Evolutionary conservation across 768 basidiomycete species (phyloP).

Genomic region (Gymnopilus dilepis): DNA sequence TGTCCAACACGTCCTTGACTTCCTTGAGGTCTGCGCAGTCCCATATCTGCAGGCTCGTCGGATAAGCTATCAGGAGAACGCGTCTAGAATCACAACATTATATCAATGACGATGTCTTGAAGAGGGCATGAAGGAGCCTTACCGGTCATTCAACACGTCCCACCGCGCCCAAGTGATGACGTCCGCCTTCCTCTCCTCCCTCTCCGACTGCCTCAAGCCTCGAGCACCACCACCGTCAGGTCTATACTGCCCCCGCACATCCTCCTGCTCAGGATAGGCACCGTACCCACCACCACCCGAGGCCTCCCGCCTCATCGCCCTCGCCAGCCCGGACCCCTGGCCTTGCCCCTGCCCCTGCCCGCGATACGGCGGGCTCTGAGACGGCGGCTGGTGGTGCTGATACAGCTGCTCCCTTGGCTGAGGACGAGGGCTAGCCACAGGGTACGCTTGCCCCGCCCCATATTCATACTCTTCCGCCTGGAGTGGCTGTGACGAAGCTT

Average conservation of each 20-base stretch:
- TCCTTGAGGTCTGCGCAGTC: slow-evolving; percentile 57
- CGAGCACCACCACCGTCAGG: neutral
- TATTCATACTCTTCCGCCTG: neutral
- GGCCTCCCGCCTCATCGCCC: slow-evolving; percentile 25
- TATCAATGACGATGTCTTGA: neutral
- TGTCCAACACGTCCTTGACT: slow-evolving; percentile 55
- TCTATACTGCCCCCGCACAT: neutral
- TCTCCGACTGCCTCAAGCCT: neutral
- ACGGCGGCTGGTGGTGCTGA: too few relatives aligned
- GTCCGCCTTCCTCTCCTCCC: slow-evolving; percentile 37
- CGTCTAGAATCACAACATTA: slow-evolving; percentile 32
- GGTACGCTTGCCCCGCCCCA: neutral
- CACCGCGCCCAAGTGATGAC: slow-evolving; percentile 50
- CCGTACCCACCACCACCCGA: neutral
- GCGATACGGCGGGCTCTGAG: neutral
- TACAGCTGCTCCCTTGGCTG: too few relatives aligned
- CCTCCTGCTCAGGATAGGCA: neutral
- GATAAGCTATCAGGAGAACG: slow-evolving; percentile 59
- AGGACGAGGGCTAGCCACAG: too few relatives aligned
- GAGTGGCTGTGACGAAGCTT: slow-evolving; percentile 1
- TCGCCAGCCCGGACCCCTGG: slow-evolving; percentile 26
- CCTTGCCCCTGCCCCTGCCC: neutral
- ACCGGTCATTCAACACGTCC: slow-evolving; percentile 38
- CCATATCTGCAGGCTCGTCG: slow-evolving; percentile 45
- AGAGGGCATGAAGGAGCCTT: neutral